These are phyloP conservation scores for Fusarium pseudonygamai DNA, from an alignment of 2,329 filamentous ascomycete species.

Conservation along the genomic window DNA sequence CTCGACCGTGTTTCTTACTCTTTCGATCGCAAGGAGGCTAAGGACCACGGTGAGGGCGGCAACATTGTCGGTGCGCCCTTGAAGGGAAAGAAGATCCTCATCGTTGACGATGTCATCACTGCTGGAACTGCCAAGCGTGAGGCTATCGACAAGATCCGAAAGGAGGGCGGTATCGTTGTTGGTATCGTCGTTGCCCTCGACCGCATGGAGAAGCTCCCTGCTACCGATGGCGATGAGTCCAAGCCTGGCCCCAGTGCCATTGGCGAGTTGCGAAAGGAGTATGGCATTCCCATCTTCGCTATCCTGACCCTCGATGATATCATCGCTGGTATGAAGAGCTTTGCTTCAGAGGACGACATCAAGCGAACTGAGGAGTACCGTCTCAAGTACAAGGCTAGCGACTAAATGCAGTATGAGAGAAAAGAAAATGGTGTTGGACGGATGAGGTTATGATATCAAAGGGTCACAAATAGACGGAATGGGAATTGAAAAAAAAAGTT, in stretches of 20 bases:
- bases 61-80: conserved; percentile 89
- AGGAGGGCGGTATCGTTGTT: conserved; percentile 83
- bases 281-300: conserved; percentile 81
- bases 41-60: conserved; percentile 95
- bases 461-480: conserved; percentile 8
- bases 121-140: conserved; percentile 94
- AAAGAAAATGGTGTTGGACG: not conserved
- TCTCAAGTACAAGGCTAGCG: conserved; percentile 68
- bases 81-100: conserved; percentile 84
- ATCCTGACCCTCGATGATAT: conserved; percentile 89
- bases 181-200: conserved; percentile 92
- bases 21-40: conserved; percentile 96
- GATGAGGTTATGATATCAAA: conserved; percentile 20
- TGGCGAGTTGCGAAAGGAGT: conserved; percentile 84
- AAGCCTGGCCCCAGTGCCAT: conserved; percentile 81
- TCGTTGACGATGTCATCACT: conserved; percentile 97
- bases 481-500: not conserved
- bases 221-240: conserved; percentile 70
- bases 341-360: conserved; percentile 70
- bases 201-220: conserved; percentile 82
- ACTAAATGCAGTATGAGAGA: conserved; percentile 48
- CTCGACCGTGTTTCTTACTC: conserved; percentile 81
- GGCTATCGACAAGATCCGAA: conserved; percentile 87
- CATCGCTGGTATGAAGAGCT: conserved; percentile 71
- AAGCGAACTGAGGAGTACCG: conserved; percentile 79